Base-by-base conservation (phyloP, 2,329 filamentous ascomycete species). In the Tolypocladium ophioglossoides region DNA sequence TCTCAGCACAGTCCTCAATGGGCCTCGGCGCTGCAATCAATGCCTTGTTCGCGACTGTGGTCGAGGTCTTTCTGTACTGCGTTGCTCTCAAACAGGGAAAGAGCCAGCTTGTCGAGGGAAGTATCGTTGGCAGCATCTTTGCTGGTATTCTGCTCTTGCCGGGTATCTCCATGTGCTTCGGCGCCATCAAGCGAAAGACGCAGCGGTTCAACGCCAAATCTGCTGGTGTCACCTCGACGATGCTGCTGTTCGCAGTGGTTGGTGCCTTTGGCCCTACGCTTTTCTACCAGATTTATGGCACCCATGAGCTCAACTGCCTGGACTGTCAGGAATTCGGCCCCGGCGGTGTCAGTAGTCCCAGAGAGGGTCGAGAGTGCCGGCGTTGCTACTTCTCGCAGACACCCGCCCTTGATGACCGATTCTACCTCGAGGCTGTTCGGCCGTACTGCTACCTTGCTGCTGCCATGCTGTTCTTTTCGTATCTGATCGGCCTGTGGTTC, bases 251-350 rank as follows among this genome's bases (percentile, higher is more conserved):
- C 67, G 92, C 94, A 27, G 88, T 95, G 40, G 94, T 99, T 62
- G 92, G 89, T 57, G 90, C 92, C 10, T 99, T 99, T 70, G 87
- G 92, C 0, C 94, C 94, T 3, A 99, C 94, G 0, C 74, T 99
- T 16, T 99, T 99, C 73, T 99, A 97, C 72, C 92, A 99, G 66
- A 96, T 99, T 58, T 97, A 97, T 69, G 95, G 94, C 62, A 96
- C 91, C 50, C 94, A 99, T 66, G 91, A 99, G 72, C 80, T 99
- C 52, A 94, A 90, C 64, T 99, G 94, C 66, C 82, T 83, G 55
- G 81, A 80, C 54, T 84, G 80, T 57, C 72, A 79, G 50, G 78
- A 83, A 58, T 74, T 70, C 53, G 62, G 57, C 18, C 49, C 58
- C 7, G 52, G 61, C 20, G 68, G 67, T 37, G 68, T 71, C 8